Evolutionary conservation across 345 rosid species (phyloP).

Genomic region (Lenwebbia sp.): DNA sequence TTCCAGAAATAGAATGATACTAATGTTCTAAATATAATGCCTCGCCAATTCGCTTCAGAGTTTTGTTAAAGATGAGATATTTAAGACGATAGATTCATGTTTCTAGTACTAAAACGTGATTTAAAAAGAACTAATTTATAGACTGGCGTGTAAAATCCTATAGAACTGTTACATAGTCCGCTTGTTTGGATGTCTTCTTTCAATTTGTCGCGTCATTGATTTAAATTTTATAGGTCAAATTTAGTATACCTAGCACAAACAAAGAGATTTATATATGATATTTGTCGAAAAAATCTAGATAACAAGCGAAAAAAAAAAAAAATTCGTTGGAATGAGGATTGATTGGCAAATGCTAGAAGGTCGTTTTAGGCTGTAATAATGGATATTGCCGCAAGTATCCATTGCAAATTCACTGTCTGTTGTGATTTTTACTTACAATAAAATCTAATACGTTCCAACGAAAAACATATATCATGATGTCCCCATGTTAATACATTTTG

Average conservation of each 20-base stretch:
- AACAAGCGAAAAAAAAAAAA: background rate
- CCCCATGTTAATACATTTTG: background rate
- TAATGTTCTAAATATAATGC: background rate
- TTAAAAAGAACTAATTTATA: background rate
- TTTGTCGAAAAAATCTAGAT: background rate
- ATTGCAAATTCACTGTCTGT: background rate
- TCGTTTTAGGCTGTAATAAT: background rate
- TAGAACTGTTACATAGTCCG: rapidly evolving
- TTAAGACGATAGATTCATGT: background rate
- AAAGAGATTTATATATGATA: background rate
- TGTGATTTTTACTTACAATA: too few species aligned
- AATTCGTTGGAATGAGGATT: background rate
- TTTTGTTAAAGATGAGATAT: background rate
- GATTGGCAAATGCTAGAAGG: background rate
- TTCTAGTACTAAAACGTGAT: background rate
- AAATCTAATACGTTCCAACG: too few species aligned
- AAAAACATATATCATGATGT: too few species aligned
- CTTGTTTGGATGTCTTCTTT: background rate
- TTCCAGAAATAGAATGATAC: too few species aligned
- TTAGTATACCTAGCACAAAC: background rate
- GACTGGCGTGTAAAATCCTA: background rate
- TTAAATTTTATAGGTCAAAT: background rate
- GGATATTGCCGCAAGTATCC: background rate
- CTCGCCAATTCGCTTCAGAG: background rate
- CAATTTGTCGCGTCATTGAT: background rate